Evolutionary conservation across 169 alveolate genomes (phyloP).

Genomic region (Cryptosporidium bovis): DNA sequence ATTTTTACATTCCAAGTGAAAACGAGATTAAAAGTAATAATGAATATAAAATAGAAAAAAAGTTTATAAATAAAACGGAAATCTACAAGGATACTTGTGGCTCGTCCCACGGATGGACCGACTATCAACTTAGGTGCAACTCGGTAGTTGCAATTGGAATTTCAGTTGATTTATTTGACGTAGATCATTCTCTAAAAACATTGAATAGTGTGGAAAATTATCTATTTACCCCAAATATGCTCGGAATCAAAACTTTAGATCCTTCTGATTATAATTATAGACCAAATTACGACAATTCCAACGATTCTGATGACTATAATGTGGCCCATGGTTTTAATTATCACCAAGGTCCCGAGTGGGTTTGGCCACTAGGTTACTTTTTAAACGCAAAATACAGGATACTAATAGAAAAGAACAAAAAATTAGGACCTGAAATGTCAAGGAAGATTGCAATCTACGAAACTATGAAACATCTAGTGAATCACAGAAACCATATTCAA

Average conservation of each 20-base stretch:
- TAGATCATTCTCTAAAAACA: constrained; percentile 82
- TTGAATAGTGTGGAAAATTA: constrained; percentile 78
- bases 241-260: constrained; percentile 92
- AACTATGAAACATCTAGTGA: constrained; percentile 78
- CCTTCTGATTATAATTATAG: constrained; percentile 84
- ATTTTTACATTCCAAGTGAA: constrained; percentile 84
- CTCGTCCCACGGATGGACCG: constrained; percentile 83
- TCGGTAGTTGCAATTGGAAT: constrained; percentile 89
- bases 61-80: constrained; percentile 81
- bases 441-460: constrained; percentile 66
- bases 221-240: constrained; percentile 75
- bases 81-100: constrained; percentile 85
- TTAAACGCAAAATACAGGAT: constrained; percentile 81
- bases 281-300: constrained; percentile 86
- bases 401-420: constrained; percentile 63
- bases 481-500: constrained; percentile 81
- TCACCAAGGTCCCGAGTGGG: constrained; percentile 97
- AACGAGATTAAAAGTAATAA: constrained; percentile 74
- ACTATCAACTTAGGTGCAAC: constrained; percentile 90
- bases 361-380: constrained; percentile 92
- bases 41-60: constrained; percentile 60
- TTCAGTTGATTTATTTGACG: constrained; percentile 90
- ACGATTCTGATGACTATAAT: constrained; percentile 82
- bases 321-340: constrained; percentile 90
- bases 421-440: constrained; percentile 54